Conservation (phyloP, 1,284 basidiomycete genomes). For the Ceratobasidium sp. region DNA sequence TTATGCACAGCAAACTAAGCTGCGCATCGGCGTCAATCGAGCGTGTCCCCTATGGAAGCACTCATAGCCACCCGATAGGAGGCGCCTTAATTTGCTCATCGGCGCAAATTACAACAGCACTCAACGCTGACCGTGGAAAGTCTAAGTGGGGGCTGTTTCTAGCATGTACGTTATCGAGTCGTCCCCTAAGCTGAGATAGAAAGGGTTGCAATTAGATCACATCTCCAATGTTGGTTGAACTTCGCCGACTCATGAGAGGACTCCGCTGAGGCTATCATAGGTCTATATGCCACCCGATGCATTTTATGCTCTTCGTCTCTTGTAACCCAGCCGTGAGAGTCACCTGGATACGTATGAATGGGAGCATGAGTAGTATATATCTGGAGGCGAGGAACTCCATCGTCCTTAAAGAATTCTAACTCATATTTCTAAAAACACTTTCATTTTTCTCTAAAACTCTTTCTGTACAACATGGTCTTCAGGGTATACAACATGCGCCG, state of each 20-base stretch:
- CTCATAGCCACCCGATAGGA: not conserved
- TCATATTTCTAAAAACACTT: not conserved
- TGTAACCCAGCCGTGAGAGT: not conserved
- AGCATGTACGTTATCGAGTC: too few species aligned
- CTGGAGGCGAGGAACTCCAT: not conserved
- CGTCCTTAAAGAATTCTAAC: too few species aligned
- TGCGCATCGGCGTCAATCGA: slow-evolving; percentile 6
- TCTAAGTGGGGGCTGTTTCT: too few species aligned
- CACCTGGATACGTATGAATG: not conserved
- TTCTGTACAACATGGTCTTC: too few species aligned
- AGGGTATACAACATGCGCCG: not conserved
- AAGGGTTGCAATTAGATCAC: too few species aligned
- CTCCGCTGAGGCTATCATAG: not conserved
- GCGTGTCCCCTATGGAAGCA: not conserved
- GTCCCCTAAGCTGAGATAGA: too few species aligned
- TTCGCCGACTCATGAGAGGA: not conserved
- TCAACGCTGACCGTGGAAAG: too few species aligned
- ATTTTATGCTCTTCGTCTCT: not conserved
- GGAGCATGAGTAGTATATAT: not conserved
- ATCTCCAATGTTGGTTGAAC: not conserved
- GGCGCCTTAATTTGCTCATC: not conserved
- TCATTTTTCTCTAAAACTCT: not conserved
- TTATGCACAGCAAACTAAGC: not conserved
- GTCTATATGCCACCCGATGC: not conserved
- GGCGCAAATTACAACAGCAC: not conserved